Evolutionary conservation across 2,329 filamentous ascomycete genomes (phyloP), one percentile per base, ranked within the genome.

Genomic region (Nigrograna mackinnonii): DNA sequence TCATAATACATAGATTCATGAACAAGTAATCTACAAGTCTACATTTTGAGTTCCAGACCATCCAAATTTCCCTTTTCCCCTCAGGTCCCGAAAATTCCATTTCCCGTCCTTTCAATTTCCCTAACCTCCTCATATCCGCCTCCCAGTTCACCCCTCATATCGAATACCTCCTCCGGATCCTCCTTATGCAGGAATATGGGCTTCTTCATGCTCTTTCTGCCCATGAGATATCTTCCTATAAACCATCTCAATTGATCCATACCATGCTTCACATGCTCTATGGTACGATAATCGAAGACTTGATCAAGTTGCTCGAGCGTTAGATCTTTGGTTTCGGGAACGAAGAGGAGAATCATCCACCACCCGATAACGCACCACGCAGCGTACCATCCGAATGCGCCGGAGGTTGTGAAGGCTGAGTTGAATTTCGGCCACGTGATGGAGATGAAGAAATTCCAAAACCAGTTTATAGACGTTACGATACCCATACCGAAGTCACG

Each of bases 401-500:
- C 49, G 5, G 44, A 33, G 2, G 35, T 20, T 4, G 28, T 46
- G 24, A 56, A 54, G 5, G 42, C 43, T 5, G 16, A 19, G 21
- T 33, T 35, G 35, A 54, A 54, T 19, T 47, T 49, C 9, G 53
- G 53, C 53, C 51, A 55, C 9, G 53, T 54, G 18, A 56, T 47
- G 11, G 37, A 31, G 22, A 56, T 41, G 43, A 56, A 48, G 43
- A 52, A 54, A 34, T 56, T 56, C 42, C 47, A 56, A 39, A 54
- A 49, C 52, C 50, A 55, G 24, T 55, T 53, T 9, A 54, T 35
- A 2, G 35, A 38, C 1, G 50, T 55, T 2, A 54, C 50, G 22
- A 55, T 46, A 5, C 52, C 52, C 49, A 54, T 55, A 20, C 53
- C 53, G 22, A 52, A 54, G 21, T 56, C 51, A 13, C 53, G 39